Evolutionary conservation across 2,329 filamentous ascomycete species (phyloP).

Genomic region (Aspergillus brunneoviolaceus): DNA sequence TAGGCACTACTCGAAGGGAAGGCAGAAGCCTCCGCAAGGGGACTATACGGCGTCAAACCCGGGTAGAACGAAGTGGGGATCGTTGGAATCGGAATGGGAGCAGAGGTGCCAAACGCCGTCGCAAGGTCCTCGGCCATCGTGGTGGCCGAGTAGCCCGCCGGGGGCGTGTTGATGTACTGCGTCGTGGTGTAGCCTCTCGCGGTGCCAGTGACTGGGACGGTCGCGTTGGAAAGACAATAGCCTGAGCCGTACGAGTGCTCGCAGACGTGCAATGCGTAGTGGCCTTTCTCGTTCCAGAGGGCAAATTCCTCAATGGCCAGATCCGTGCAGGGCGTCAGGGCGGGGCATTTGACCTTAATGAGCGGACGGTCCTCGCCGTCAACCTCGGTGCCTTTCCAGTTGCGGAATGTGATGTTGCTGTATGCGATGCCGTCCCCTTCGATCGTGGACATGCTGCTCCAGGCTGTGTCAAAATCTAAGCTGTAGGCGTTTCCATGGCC

Average conservation of each 20-base stretch:
- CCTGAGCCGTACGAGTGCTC: too few relatives aligned
- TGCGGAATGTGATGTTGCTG: slow-evolving; percentile 52
- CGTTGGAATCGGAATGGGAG: slow-evolving; percentile 13
- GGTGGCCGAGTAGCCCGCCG: slow-evolving; percentile 28
- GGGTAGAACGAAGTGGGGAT: too few relatives aligned
- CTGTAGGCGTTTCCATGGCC: too few relatives aligned
- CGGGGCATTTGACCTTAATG: too few relatives aligned
- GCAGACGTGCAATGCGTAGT: too few relatives aligned
- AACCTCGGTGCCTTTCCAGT: slow-evolving; percentile 54
- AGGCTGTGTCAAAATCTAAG: slow-evolving; percentile 48
- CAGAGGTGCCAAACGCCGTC: slow-evolving; percentile 23
- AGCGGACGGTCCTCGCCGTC: slow-evolving; percentile 8
- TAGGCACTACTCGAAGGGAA: too few relatives aligned
- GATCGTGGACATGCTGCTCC: slow-evolving; percentile 45
- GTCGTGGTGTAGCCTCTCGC: slow-evolving; percentile 25
- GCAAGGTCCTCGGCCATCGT: slow-evolving; percentile 25
- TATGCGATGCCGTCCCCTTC: slow-evolving; percentile 54
- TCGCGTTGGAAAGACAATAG: too few relatives aligned
- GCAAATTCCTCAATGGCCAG: too few relatives aligned
- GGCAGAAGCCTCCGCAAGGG: too few relatives aligned
- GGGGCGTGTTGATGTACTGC: slow-evolving; percentile 16
- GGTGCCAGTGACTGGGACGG: background rate
- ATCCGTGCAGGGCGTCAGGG: too few relatives aligned
- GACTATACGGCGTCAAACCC: too few relatives aligned
- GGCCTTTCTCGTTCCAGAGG: too few relatives aligned